Percentiles rank a stretch among this genome's conserved stretches.
Conservation (phyloP, 1,284 basidiomycete species). For the Leccinum solheimii region DNA sequence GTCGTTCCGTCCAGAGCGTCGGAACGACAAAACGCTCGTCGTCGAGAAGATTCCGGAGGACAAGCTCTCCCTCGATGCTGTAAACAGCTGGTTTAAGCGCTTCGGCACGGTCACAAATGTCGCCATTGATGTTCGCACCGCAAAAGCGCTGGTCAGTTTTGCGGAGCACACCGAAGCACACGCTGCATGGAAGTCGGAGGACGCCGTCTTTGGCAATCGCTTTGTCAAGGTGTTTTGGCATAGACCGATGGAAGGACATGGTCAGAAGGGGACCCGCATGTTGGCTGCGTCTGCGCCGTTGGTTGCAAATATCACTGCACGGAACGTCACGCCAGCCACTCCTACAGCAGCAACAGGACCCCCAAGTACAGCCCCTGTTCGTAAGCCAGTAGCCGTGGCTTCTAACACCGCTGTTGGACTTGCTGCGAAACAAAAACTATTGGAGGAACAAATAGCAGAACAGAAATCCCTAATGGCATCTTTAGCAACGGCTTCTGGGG, state of each 20-base stretch:
- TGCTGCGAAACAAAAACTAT: conserved; percentile 71
- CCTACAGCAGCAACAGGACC: conserved; percentile 15
- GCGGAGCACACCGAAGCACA: conserved; percentile 83
- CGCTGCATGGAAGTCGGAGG: conserved; percentile 88
- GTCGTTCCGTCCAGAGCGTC: conserved; percentile 62
- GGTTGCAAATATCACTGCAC: conserved; percentile 58
- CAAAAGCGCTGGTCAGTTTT: conserved; percentile 87
- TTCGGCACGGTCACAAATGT: conserved; percentile 95
- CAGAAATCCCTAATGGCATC: conserved; percentile 86
- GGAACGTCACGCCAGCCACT: conserved; percentile 21
- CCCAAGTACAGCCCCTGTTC: conserved; percentile 23
- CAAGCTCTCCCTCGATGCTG: conserved; percentile 72
- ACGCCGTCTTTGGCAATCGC: conserved; percentile 90
- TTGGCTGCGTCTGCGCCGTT: conserved; percentile 76
- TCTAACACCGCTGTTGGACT: conserved; percentile 47
- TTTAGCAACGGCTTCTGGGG: conserved; percentile 59
- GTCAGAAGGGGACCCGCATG: conserved; percentile 69
- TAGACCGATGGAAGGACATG: conserved; percentile 85
- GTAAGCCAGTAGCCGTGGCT: conserved; percentile 30
- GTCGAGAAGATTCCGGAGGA: conserved; percentile 93
- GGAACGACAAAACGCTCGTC: conserved; percentile 83
- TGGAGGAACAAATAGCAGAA: conserved; percentile 86
- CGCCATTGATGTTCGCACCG: conserved; percentile 74
- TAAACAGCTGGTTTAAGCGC: conserved; percentile 89
- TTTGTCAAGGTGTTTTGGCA: conserved; percentile 97